Percentiles rank a stretch among this genome's conserved stretches.
Evolutionary conservation across 2,329 filamentous ascomycete species (phyloP).

Genomic region (Talaromyces piceae): DNA sequence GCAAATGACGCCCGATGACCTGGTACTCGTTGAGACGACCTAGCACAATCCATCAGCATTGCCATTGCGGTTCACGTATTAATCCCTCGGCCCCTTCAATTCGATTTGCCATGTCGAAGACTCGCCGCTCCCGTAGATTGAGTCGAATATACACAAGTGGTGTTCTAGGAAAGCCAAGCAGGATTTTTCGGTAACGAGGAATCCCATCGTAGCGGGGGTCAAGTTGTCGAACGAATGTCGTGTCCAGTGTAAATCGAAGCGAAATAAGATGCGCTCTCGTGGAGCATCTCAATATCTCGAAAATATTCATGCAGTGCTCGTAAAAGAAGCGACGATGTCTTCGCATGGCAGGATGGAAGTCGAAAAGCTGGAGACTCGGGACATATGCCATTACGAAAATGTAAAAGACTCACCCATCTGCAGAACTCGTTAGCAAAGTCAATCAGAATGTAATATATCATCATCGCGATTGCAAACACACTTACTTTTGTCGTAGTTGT

Average conservation of each 20-base stretch:
- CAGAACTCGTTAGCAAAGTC: constrained; percentile 14
- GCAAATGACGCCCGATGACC: constrained; percentile 99
- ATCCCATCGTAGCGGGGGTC: background rate
- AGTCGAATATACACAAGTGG: background rate
- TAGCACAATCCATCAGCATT: constrained; percentile 38
- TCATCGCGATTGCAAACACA: constrained; percentile 14
- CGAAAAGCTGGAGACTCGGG: background rate
- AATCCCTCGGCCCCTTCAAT: background rate
- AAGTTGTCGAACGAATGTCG: background rate
- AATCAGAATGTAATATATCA: too few relatives aligned
- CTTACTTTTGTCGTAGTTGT: constrained; percentile 32
- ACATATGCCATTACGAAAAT: background rate
- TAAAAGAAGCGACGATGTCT: background rate
- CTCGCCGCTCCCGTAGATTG: background rate
- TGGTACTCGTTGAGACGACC: constrained; percentile 99
- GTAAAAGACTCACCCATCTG: constrained; percentile 59
- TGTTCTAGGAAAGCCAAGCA: background rate
- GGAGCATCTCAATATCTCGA: background rate
- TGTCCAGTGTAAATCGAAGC: background rate
- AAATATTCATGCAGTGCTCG: background rate
- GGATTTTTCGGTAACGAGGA: background rate
- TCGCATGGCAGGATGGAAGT: background rate
- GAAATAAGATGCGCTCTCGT: background rate
- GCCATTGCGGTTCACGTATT: background rate
- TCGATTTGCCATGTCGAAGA: background rate